Conservation (phyloP, 2,329 filamentous ascomycete genomes). For the Ustulina deusta region DNA sequence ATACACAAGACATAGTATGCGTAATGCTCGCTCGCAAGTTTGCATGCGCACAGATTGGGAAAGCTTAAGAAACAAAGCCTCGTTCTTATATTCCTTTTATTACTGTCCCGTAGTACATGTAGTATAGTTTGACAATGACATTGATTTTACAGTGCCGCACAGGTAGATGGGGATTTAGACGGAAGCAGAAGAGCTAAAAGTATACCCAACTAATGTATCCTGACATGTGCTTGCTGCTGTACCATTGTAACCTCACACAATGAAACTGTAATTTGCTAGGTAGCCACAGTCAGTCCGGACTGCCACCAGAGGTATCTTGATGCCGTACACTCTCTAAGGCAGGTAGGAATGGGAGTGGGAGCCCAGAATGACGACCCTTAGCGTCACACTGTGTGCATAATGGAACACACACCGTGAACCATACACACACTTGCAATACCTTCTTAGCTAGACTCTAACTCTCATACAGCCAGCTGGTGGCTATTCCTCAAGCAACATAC, state of each 20-base stretch:
- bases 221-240: constrained; percentile 1
- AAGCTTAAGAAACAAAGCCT: too few species aligned
- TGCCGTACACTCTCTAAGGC: background rate
- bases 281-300: background rate
- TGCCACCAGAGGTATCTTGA: background rate
- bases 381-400: background rate
- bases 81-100: too few species aligned
- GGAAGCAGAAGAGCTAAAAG: background rate
- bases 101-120: too few species aligned
- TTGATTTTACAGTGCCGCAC: background rate
- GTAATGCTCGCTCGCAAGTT: too few species aligned
- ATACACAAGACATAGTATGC: too few species aligned
- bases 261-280: background rate
- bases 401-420: background rate
- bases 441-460: too few species aligned
- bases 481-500: constrained; percentile 6
- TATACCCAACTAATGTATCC: background rate
- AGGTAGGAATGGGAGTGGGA: background rate
- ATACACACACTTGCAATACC: background rate
- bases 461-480: constrained; percentile 4
- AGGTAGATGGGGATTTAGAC: background rate
- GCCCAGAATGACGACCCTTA: background rate
- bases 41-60: too few species aligned
- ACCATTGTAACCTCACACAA: background rate
- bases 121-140: too few species aligned